phyloP scores from a whole-genome alignment of 2,329 filamentous ascomycete species.

The Fusarium udum region DNA sequence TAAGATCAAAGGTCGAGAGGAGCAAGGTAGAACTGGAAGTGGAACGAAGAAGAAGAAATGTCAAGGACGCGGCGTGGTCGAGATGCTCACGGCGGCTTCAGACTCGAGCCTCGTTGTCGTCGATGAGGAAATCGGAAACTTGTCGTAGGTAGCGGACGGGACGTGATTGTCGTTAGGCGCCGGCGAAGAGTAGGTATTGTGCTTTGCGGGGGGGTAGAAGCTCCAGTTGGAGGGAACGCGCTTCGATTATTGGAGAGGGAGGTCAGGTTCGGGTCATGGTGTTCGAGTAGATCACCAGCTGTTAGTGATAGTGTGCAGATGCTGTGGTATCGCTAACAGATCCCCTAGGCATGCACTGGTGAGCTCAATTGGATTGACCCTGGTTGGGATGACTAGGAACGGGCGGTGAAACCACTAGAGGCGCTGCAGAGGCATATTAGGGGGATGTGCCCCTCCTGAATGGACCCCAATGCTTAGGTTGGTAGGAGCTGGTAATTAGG shows the following conservation, averaged over 20 bases:
- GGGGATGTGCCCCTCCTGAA: constrained; percentile 33
- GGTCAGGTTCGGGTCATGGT: constrained; percentile 13
- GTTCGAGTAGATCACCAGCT: not conserved
- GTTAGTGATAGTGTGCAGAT: constrained; percentile 17
- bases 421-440: constrained; percentile 27
- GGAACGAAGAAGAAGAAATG: constrained; percentile 11
- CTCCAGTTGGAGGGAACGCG: constrained; percentile 36
- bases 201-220: constrained; percentile 42
- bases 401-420: constrained; percentile 36
- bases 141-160: constrained; percentile 22
- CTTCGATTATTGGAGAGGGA: constrained; percentile 39
- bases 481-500: constrained; percentile 12
- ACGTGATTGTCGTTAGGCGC: constrained; percentile 40
- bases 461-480: constrained; percentile 7
- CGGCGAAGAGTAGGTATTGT: constrained; percentile 39
- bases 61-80: constrained; percentile 35
- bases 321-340: constrained; percentile 18
- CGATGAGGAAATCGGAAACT: constrained; percentile 35
- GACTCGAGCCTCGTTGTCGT: constrained; percentile 40
- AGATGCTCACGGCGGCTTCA: constrained; percentile 36
- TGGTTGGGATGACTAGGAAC: constrained; percentile 24
- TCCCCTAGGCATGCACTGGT: not conserved
- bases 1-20: constrained; percentile 16
- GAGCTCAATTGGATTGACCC: constrained; percentile 14
- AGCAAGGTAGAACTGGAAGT: not conserved